phyloP scores from a whole-genome alignment of 106 monocot genomes.

The Allium fistulosum region DNA sequence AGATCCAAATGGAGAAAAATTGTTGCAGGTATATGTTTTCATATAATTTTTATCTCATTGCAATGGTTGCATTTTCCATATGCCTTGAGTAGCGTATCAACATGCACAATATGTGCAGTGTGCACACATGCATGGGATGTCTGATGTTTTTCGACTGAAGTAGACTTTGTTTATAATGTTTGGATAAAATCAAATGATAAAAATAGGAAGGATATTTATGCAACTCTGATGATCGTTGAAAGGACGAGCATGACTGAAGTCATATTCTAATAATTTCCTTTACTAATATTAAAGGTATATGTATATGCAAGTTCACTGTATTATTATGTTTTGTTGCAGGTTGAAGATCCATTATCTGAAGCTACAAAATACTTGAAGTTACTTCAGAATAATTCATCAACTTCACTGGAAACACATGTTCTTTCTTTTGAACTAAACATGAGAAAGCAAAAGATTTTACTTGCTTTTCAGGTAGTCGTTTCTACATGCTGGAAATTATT shows the following conservation, averaged over 20 bases:
- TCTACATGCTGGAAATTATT: background rate
- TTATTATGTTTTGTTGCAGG: slow-evolving; percentile 14
- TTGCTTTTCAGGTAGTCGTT: slow-evolving; percentile 81
- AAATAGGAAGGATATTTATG: no score
- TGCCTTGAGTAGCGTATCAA: no score
- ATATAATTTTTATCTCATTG: no score
- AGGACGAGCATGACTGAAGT: no score
- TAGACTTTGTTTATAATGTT: no score
- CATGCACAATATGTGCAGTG: no score
- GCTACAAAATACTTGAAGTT: slow-evolving; percentile 90
- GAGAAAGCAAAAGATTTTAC: slow-evolving; percentile 85
- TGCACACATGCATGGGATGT: no score
- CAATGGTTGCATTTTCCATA: no score
- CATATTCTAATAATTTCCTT: background rate
- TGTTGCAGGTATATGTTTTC: slow-evolving; percentile 65
- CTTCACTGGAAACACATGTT: slow-evolving; percentile 76
- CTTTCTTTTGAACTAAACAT: slow-evolving; percentile 92
- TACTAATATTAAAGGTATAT: background rate
- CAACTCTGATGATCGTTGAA: no score
- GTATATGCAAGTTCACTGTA: no score
- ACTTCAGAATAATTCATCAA: slow-evolving; percentile 82
- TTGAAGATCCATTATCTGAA: slow-evolving; percentile 80
- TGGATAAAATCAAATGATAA: no score
- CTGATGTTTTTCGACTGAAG: no score
- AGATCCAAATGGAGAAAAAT: slow-evolving; percentile 91